phyloP scores from a whole-genome alignment of 306 rosid genomes.

The Coriaria nepalensis region DNA sequence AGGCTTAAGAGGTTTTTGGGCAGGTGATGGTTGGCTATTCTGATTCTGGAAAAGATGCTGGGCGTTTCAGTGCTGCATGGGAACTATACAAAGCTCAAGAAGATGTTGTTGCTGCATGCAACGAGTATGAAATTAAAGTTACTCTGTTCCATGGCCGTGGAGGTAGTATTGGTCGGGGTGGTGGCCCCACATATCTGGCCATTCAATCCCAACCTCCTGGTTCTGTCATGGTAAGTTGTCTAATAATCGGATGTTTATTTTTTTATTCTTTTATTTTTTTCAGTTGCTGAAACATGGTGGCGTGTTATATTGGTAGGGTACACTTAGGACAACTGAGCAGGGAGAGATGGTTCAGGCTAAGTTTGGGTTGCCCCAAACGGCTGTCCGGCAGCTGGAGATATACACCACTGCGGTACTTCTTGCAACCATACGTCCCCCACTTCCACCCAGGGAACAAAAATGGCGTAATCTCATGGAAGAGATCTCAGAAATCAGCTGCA shows the following conservation, averaged over 20 bases:
- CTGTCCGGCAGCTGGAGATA: constrained; percentile 91
- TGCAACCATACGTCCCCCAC: constrained; percentile 90
- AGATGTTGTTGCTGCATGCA: constrained; percentile 89
- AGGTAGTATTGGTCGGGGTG: constrained; percentile 95
- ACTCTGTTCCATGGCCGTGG: constrained; percentile 95
- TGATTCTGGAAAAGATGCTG: constrained; percentile 97
- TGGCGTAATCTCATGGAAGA: constrained; percentile 94
- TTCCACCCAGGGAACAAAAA: constrained; percentile 62
- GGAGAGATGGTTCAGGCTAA: constrained; percentile 97
- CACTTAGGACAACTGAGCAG: constrained; percentile 84
- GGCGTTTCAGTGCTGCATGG: constrained; percentile 94
- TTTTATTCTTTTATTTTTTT: neutral
- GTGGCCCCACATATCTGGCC: constrained; percentile 93
- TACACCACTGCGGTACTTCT: constrained; percentile 92
- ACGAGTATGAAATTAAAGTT: constrained; percentile 72
- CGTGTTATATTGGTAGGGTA: constrained; percentile 41
- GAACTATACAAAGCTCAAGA: constrained; percentile 97
- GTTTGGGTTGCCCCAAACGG: constrained; percentile 76
- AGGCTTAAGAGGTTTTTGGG: constrained; percentile 15
- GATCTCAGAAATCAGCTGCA: constrained; percentile 66
- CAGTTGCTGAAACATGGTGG: constrained; percentile 3
- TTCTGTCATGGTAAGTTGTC: constrained; percentile 68
- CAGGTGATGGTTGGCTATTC: constrained; percentile 99
- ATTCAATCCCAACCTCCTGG: constrained; percentile 99
- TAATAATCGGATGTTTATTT: neutral